Evolutionary conservation across 495 filamentous ascomycete genomes (phyloP).

Genomic region (Neurospora sp.): DNA sequence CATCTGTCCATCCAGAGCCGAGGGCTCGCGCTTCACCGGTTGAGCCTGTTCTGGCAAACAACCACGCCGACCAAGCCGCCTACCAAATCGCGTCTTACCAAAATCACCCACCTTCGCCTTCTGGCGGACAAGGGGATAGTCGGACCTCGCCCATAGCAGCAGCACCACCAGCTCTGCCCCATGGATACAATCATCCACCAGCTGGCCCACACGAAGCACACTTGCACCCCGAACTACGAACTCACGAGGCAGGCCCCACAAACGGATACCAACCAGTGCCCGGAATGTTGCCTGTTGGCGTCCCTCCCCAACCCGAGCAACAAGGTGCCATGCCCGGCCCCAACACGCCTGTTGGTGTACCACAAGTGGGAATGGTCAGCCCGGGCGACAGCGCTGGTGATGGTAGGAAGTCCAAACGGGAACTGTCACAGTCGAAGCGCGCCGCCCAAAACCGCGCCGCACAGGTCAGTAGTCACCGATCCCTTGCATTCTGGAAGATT

Average conservation of each 20-base stretch:
- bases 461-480: slow-evolving; percentile 51
- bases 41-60: slow-evolving; percentile 10
- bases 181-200: slow-evolving; percentile 24
- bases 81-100: slow-evolving; percentile 8
- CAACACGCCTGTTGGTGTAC: slow-evolving; percentile 2
- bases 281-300: slow-evolving; percentile 23
- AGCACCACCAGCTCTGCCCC: slow-evolving; percentile 12
- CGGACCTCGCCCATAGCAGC: slow-evolving; percentile 10
- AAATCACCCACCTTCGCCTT: slow-evolving; percentile 10
- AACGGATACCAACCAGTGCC: slow-evolving; percentile 13
- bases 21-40: slow-evolving; percentile 12
- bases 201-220: slow-evolving; percentile 16
- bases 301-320: slow-evolving; percentile 16
- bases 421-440: slow-evolving; percentile 88
- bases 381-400: slow-evolving; percentile 24
- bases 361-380: slow-evolving; percentile 2
- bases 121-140: slow-evolving; percentile 10
- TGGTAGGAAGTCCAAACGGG: slow-evolving; percentile 55
- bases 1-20: slow-evolving; percentile 12
- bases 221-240: slow-evolving; percentile 23
- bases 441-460: slow-evolving; percentile 95
- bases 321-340: slow-evolving; percentile 16
- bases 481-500: not conserved
- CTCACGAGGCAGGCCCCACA: slow-evolving; percentile 14
- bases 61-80: slow-evolving; percentile 10